These are phyloP conservation scores for Artemisia princeps DNA, from an alignment of 140 eudicot species.

Conservation along the genomic window DNA sequence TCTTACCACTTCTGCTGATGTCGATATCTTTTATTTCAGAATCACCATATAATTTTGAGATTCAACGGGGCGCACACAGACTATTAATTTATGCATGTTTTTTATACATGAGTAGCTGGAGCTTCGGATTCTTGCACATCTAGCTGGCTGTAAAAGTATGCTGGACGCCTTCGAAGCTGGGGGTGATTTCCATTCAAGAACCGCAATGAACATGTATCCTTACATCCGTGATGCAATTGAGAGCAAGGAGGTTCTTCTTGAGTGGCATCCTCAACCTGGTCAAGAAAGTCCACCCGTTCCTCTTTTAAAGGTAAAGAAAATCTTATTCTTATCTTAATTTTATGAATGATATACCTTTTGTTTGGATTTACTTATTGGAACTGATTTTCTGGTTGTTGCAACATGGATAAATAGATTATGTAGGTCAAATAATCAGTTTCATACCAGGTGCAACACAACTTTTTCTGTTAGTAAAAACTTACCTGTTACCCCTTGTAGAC, in stretches of 20 bases:
- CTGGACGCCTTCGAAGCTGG: slow-evolving; percentile 88
- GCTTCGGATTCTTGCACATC: slow-evolving; percentile 95
- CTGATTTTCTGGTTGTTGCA: too few species aligned
- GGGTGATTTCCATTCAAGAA: slow-evolving; percentile 97
- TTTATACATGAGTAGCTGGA: slow-evolving; percentile 51
- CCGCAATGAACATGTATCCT: slow-evolving; percentile 98
- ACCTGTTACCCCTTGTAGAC: too few species aligned
- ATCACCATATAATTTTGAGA: background rate
- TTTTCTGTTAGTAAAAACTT: too few species aligned
- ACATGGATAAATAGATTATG: too few species aligned
- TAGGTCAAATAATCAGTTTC: too few species aligned
- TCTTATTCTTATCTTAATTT: background rate
- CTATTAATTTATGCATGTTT: background rate
- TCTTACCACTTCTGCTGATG: background rate
- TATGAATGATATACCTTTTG: too few species aligned
- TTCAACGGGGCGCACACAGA: background rate
- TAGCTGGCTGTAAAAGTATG: slow-evolving; percentile 90
- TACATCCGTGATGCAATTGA: slow-evolving; percentile 82
- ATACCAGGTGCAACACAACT: too few species aligned
- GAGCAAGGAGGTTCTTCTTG: slow-evolving; percentile 62
- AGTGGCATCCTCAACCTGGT: slow-evolving; percentile 90
- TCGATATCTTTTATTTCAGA: slow-evolving; percentile 35
- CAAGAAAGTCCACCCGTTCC: slow-evolving; percentile 96
- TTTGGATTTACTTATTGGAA: too few species aligned
- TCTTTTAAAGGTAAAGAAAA: slow-evolving; percentile 57